Percentiles rank a stretch among this genome's conserved stretches.
phyloP scores from a whole-genome alignment of 1,284 basidiomycete species.

The Moesziomyces aphidis region DNA sequence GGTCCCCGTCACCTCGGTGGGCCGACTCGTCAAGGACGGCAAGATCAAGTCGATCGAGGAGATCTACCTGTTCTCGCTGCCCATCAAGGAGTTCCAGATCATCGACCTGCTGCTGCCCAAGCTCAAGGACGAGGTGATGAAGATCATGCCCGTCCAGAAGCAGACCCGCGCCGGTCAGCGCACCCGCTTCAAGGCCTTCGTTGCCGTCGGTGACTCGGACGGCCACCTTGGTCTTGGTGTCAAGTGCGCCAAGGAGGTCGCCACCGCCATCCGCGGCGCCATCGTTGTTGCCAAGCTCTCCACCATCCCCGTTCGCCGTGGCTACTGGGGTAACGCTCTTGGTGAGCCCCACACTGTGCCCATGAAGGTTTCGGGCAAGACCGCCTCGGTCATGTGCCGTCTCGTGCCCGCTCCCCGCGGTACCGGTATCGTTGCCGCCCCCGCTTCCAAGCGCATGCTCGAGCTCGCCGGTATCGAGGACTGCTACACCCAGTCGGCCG shows the following conservation, averaged over 20 bases:
- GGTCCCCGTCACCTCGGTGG: slow-evolving; percentile 99
- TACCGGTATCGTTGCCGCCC: slow-evolving; percentile 99
- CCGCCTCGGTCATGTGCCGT: slow-evolving; percentile 99
- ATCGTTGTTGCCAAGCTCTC: slow-evolving; percentile 97
- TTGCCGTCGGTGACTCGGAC: slow-evolving; percentile 94
- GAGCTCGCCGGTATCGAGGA: slow-evolving; percentile 98
- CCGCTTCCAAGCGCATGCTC: slow-evolving; percentile 94
- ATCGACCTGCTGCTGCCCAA: slow-evolving; percentile 68
- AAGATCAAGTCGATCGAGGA: slow-evolving; percentile 99
- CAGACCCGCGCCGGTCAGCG: slow-evolving; percentile 99
- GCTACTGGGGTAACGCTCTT: slow-evolving; percentile 87
- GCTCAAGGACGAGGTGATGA: slow-evolving; percentile 90
- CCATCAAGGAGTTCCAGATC: slow-evolving; percentile 71
- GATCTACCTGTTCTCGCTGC: slow-evolving; percentile 99
- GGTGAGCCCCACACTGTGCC: slow-evolving; percentile 99
- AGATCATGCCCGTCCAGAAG: slow-evolving; percentile 99
- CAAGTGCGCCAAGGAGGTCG: slow-evolving; percentile 99
- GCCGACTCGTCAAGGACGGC: slow-evolving; percentile 98
- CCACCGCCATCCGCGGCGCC: slow-evolving; percentile 97
- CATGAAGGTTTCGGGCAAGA: slow-evolving; percentile 97
- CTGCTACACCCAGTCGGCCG: slow-evolving; percentile 92
- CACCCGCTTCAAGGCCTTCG: slow-evolving; percentile 99
- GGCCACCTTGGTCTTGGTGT: slow-evolving; percentile 99
- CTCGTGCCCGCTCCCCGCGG: slow-evolving; percentile 97
- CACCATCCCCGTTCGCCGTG: slow-evolving; percentile 94